These are phyloP conservation scores for Vitis labrusca DNA, from an alignment of 164 flowering plant genomes.

Conservation along the genomic window DNA sequence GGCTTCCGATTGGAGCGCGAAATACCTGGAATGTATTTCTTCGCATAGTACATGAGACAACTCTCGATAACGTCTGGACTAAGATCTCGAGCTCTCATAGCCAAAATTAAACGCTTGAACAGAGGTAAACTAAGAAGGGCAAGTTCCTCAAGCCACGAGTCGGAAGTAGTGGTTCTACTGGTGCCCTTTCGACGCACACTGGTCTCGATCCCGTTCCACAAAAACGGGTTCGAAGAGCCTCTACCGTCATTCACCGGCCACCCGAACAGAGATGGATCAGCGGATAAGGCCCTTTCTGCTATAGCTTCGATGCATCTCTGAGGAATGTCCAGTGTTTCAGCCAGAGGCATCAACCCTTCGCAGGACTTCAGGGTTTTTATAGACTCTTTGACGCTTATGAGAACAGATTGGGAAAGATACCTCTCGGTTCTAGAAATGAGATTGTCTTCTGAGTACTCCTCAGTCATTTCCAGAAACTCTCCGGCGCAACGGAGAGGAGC, in stretches of 20 bases:
- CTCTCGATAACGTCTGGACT: conserved; percentile 57
- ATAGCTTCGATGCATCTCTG: conserved; percentile 66
- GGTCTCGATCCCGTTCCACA: conserved; percentile 54
- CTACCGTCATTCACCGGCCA: conserved; percentile 70
- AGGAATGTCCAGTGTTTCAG: conserved; percentile 50
- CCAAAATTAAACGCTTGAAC: conserved; percentile 53
- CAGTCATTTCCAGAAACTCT: conserved; percentile 79
- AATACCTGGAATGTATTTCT: conserved; percentile 64
- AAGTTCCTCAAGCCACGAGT: conserved; percentile 66
- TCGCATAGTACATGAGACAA: conserved; percentile 65
- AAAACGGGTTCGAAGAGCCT: conserved; percentile 22
- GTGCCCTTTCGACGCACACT: conserved; percentile 20
- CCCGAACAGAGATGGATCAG: conserved; percentile 68
- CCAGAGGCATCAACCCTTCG: conserved; percentile 48
- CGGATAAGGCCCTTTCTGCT: conserved; percentile 42
- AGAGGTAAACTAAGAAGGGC: conserved; percentile 39
- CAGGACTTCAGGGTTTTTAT: conserved; percentile 62
- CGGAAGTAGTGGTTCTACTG: conserved; percentile 7
- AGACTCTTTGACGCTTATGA: conserved; percentile 48
- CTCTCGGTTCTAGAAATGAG: conserved; percentile 69
- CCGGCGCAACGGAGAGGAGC: conserved; percentile 86
- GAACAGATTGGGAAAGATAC: conserved; percentile 51
- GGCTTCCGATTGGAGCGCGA: conserved; percentile 54
- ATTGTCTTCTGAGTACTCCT: conserved; percentile 68
- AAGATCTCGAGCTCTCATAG: conserved; percentile 52